A percentile compares a stretch with the other conserved stretches of the same genome.
These are phyloP conservation scores for Naganishia sp. DNA, from an alignment of 1,284 basidiomycete species.

Conservation along the genomic window DNA sequence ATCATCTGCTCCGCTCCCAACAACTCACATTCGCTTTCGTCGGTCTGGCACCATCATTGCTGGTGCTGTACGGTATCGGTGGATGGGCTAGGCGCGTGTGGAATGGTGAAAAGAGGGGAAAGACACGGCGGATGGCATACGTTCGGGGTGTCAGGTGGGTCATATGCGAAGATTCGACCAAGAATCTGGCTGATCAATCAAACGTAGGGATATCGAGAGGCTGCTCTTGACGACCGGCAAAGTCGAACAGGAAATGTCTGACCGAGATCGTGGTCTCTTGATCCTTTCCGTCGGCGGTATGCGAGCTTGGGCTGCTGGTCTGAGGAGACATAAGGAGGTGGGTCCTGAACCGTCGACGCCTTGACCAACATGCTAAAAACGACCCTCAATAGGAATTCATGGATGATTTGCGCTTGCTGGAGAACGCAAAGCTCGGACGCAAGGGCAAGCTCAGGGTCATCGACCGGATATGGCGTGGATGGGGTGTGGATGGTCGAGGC, in stretches of 20 bases:
- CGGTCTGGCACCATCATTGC: constrained; percentile 86
- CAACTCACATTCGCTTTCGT: constrained; percentile 97
- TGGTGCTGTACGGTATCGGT: constrained; percentile 71
- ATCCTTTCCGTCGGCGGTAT: constrained; percentile 55
- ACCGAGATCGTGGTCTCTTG: constrained; percentile 55
- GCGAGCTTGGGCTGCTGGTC: constrained; percentile 51
- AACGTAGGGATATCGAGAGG: constrained; percentile 67
- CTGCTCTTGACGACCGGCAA: constrained; percentile 58
- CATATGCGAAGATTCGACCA: constrained; percentile 58
- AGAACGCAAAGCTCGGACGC: constrained; percentile 66
- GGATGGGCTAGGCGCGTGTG: constrained; percentile 61
- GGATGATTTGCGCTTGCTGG: constrained; percentile 80
- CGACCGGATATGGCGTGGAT: constrained; percentile 87
- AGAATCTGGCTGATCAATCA: constrained; percentile 47
- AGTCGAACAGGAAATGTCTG: constrained; percentile 49
- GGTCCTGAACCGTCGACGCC: constrained; percentile 20
- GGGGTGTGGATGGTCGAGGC: constrained; percentile 59
- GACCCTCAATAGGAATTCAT: constrained; percentile 69
- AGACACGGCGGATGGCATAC: constrained; percentile 50
- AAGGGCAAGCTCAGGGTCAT: constrained; percentile 74
- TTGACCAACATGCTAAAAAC: constrained; percentile 56
- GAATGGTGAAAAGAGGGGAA: constrained; percentile 53
- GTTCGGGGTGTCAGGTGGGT: constrained; percentile 54
- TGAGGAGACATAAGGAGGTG: constrained; percentile 41
- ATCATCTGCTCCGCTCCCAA: constrained; percentile 89